Percentiles rank a stretch among this genome's conserved stretches.
phyloP scores from a whole-genome alignment of 345 rosid species.

The Rhodamnia argentea region DNA sequence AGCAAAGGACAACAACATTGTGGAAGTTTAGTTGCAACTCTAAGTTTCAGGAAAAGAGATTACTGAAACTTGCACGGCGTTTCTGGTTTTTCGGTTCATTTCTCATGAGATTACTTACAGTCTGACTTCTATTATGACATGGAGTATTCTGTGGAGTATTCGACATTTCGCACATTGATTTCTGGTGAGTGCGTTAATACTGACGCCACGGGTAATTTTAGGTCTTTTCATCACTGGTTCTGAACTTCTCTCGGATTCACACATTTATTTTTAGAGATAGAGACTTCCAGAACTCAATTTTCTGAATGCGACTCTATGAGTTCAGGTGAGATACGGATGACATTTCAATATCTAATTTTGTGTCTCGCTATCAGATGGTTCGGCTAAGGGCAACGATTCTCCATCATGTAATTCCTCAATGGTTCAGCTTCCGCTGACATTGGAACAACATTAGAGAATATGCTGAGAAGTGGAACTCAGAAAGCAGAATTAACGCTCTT shows the following conservation, averaged over 20 bases:
- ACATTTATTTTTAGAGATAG: background rate
- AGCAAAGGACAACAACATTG: background rate
- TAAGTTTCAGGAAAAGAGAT: background rate
- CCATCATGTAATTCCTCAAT: conserved; percentile 9
- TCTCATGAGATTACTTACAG: background rate
- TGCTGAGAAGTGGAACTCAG: conserved; percentile 15
- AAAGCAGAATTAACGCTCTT: conserved; percentile 42
- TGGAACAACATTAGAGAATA: conserved; percentile 6
- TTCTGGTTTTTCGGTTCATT: background rate
- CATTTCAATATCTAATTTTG: background rate
- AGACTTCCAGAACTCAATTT: background rate
- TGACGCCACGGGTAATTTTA: background rate
- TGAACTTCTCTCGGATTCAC: background rate
- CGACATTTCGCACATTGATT: conserved; percentile 57
- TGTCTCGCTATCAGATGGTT: background rate
- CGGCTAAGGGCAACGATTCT: background rate
- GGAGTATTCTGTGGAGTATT: conserved; percentile 88
- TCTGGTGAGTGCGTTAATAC: conserved; percentile 27
- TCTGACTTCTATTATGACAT: conserved; percentile 76
- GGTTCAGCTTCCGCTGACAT: conserved; percentile 5
- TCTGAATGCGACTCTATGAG: background rate
- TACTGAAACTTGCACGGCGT: background rate
- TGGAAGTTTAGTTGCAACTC: background rate
- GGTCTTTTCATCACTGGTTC: background rate
- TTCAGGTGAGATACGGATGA: background rate